Base-by-base conservation (phyloP, 768 basidiomycete species). In the Leccinellum rugosiceps region DNA sequence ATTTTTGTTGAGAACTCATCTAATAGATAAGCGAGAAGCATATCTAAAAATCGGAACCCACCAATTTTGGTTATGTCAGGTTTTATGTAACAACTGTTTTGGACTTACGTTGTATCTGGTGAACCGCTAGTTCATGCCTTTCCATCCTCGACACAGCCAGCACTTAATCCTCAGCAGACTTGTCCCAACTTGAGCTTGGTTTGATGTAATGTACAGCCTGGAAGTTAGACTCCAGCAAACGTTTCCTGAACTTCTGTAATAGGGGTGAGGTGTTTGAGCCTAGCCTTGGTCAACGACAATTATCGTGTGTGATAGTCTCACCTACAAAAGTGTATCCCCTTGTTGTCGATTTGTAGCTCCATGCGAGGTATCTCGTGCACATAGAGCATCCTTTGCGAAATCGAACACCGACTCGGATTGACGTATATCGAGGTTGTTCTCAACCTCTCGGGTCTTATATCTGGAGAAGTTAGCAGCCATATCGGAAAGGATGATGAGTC, bases 401-500 rank as follows among this genome's bases (percentile, higher is more conserved):
- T 78, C 72, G 57, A 88, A 82, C 1, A 91, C 94, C 3, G 88
- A n/a, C n/a, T n/a, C n/a, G n/a, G n/a, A 84, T 35, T 80, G 72
- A 67, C 86, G 90, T 21, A 98, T 86, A 35, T 87, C 80, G 31
- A 95, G 77, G 56, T 87, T 87, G 10, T 78, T 70, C 64, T 86
- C 80, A 1, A 81, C 80, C 71, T 98, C 95, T 50, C 78, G 78
- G 0, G 74, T 71, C 17, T 78, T 70, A 58, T 88, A 85, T 6
- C 96, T 95, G 2, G 87, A 82, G 58, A 84, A 77, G 69, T 94
- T 94, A 19, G 85, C 85, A 17, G 94, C 91, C 88, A 98, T 94
- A 67, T 97, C 95, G 8, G 88, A 92, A 4, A 97, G 77, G 25
- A 97, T 82, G 17, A 95, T 75, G n/a, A n/a, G 68, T 98, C 93